phyloP scores from a whole-genome alignment of 2,329 filamentous ascomycete genomes.

The Plectosphaerella plurivora region DNA sequence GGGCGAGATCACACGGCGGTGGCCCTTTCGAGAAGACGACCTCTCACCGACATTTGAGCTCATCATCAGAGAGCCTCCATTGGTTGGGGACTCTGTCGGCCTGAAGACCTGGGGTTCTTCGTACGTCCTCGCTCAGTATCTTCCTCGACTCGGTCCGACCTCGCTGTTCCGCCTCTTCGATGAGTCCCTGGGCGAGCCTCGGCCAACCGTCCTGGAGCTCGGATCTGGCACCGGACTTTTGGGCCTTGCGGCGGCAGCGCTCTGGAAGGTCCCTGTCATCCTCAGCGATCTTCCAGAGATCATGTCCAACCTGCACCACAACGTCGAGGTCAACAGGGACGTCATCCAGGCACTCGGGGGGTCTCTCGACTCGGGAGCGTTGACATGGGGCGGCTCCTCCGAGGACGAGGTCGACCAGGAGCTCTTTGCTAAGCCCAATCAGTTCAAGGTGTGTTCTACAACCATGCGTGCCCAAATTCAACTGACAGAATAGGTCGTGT shows the following conservation, averaged over 20 bases:
- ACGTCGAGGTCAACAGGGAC: slow-evolving; percentile 60
- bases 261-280: slow-evolving; percentile 62
- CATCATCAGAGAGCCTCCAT: slow-evolving; percentile 75
- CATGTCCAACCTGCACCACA: slow-evolving; percentile 72
- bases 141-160: slow-evolving; percentile 44
- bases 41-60: slow-evolving; percentile 51
- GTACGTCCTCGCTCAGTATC: slow-evolving; percentile 73
- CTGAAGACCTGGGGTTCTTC: slow-evolving; percentile 96
- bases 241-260: slow-evolving; percentile 74
- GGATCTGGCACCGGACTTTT: slow-evolving; percentile 90
- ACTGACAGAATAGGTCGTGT: slow-evolving; percentile 52
- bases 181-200: slow-evolving; percentile 22
- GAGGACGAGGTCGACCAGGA: slow-evolving; percentile 37
- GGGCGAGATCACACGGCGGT: slow-evolving; percentile 51
- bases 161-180: slow-evolving; percentile 42
- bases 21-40: slow-evolving; percentile 39
- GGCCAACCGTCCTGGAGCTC: slow-evolving; percentile 62
- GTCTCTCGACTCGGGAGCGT: slow-evolving; percentile 53
- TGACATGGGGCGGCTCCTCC: slow-evolving; percentile 66
- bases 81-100: slow-evolving; percentile 84
- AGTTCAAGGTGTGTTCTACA: slow-evolving; percentile 42
- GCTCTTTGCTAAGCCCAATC: slow-evolving; percentile 37
- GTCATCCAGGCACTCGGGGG: slow-evolving; percentile 53
- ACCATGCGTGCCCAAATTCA: not conserved
- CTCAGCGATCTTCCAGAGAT: slow-evolving; percentile 86